Evolutionary conservation across 164 flowering plant genomes (phyloP), one percentile per base, ranked within the genome.

Genomic region (Protea cynaroides): DNA sequence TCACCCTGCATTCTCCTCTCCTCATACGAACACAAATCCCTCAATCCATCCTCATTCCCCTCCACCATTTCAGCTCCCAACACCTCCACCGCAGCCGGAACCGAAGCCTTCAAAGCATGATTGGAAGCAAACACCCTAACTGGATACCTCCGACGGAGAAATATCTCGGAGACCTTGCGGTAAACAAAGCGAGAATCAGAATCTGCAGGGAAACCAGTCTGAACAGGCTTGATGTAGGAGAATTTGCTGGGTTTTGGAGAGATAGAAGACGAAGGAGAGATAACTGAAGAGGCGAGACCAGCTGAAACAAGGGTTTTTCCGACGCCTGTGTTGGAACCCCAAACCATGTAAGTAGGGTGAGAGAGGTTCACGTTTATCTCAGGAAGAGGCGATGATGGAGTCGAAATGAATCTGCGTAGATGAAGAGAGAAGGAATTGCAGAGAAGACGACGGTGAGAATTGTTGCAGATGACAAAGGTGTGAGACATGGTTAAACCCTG

Each of bases 221-320:
- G 97, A 69, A 94, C 66, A 5, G 99, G 99, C 67, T 94, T 94
- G 58, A 88, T 74, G 80, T 91, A 94, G 66, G 72, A 55, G 77
- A 89, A 82, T 25, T 72, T 76, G 54, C 69, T 24, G 11, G 73
- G 72, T 4, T 10, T 60, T 46, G 64, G 62, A 13, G 57, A 7
- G n/a, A 62, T 1, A 52, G 72, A 43, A 50, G 34, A 29, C 34
- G 66, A 52, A 8, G 72, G 52, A 9, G 81, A 76, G 66, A 84
- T 72, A 17, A 84, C 71, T 52, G 84, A 76, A 37, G 86, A 66
- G 49, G 97, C 90, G 59, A 94, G 75, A 72, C 97, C 96, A 19
- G 96, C 71, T 64, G 99, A 94, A 51, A 94, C 87, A 19, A 91
- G 85, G 76, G 99, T 89, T 82, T 94, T 94, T 24, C 99, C 99